Percentiles rank a stretch among this genome's conserved stretches.
phyloP scores from a whole-genome alignment of 352 stramenopile genomes.

The Pythium graminicola region DNA sequence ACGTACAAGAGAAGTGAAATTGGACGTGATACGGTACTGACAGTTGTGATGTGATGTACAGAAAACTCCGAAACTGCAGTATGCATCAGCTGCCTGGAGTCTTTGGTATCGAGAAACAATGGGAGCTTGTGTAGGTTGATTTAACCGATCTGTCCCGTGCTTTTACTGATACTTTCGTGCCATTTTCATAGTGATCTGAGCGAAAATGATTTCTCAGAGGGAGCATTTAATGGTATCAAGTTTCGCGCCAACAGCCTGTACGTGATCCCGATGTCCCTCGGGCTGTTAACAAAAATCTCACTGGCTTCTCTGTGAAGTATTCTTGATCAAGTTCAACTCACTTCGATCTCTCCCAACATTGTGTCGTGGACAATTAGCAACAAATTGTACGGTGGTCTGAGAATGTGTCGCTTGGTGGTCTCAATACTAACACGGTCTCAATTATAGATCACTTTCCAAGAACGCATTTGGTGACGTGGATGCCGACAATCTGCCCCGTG shows the following conservation, averaged over 20 bases:
- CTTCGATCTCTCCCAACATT: conserved; percentile 11
- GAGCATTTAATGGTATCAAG: conserved; percentile 11
- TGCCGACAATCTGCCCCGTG: conserved; percentile 8
- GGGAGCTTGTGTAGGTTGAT: conserved; percentile 18
- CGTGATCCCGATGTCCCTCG: not conserved
- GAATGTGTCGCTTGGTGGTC: not conserved
- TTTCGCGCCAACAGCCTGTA: conserved; percentile 19
- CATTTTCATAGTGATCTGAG: conserved; percentile 17
- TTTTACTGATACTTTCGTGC: not conserved
- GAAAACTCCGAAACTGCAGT: conserved; percentile 20
- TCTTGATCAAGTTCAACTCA: conserved; percentile 20
- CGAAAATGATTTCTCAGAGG: conserved; percentile 15
- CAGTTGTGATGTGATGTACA: not conserved
- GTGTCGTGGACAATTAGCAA: conserved; percentile 20
- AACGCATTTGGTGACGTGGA: conserved; percentile 16
- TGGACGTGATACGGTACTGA: too few species aligned
- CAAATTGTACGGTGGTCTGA: conserved; percentile 11
- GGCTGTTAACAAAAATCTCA: not conserved
- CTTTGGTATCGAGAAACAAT: conserved; percentile 23
- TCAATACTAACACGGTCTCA: not conserved
- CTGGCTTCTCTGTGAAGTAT: conserved; percentile 1
- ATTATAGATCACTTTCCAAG: conserved; percentile 14
- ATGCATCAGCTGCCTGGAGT: conserved; percentile 15
- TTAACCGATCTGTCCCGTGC: not conserved
- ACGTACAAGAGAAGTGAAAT: too few species aligned